Percentiles rank a stretch among this genome's conserved stretches.
Evolutionary conservation across 768 basidiomycete genomes (phyloP).

Genomic region (Boletellus ananiceps): DNA sequence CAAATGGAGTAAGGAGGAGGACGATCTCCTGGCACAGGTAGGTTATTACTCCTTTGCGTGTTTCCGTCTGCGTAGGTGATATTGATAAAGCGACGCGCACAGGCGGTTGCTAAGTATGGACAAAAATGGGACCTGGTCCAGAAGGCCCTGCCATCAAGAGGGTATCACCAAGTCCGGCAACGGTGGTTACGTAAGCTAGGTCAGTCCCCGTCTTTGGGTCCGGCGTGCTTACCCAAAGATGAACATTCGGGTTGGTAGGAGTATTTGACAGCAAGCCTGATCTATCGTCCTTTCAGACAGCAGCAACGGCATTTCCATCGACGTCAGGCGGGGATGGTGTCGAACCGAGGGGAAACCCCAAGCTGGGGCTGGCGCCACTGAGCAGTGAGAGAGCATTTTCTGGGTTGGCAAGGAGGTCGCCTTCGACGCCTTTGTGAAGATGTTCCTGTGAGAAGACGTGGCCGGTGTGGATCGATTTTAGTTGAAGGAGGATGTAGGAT

Average conservation of each 20-base stretch:
- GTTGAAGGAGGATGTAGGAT: conserved; percentile 5
- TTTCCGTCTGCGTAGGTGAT: background rate
- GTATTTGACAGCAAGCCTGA: conserved; percentile 37
- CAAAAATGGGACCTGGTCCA: conserved; percentile 40
- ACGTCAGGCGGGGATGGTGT: conserved; percentile 7
- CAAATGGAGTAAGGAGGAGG: conserved; percentile 42
- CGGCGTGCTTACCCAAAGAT: background rate
- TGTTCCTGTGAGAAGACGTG: too few relatives aligned
- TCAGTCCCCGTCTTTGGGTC: conserved; percentile 6
- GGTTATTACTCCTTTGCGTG: background rate
- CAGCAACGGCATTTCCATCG: conserved; percentile 13
- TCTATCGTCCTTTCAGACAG: conserved; percentile 32
- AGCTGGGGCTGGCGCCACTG: conserved; percentile 35
- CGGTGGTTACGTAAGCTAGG: conserved; percentile 41
- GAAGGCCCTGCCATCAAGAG: conserved; percentile 37
- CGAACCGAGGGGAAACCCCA: conserved; percentile 34
- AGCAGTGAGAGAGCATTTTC: conserved; percentile 34
- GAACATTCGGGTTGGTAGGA: conserved; percentile 11
- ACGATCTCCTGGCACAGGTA: conserved; percentile 38
- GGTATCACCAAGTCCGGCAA: conserved; percentile 42
- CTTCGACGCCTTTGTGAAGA: conserved; percentile 18
- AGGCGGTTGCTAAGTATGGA: conserved; percentile 39
- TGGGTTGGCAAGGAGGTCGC: conserved; percentile 18
- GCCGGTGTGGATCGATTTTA: conserved; percentile 2
- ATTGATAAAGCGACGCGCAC: background rate